Conservation (phyloP, 805 yeast species). For the Myxozyma lipomycoides region DNA sequence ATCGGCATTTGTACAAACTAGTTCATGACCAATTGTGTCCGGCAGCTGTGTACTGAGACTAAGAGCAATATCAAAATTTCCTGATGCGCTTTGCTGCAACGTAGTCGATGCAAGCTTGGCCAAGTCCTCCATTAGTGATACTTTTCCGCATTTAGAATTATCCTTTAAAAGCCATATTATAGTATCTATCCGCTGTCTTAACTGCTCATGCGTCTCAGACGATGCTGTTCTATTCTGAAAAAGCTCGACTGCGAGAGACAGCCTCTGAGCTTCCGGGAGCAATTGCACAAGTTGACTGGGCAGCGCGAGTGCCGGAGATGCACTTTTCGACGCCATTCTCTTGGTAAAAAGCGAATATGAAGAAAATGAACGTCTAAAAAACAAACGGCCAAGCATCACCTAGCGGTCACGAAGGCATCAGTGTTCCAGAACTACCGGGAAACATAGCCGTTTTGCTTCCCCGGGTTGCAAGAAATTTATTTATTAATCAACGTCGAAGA, state of each 20-base stretch:
- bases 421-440: too few species aligned
- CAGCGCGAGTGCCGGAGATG: too few species aligned
- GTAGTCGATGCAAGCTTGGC: neutral
- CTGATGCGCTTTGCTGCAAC: neutral
- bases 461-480: too few species aligned
- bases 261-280: neutral
- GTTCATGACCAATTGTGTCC: neutral
- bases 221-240: neutral
- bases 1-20: neutral
- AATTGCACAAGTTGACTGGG: neutral
- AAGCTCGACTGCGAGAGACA: neutral
- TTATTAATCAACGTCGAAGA: too few species aligned
- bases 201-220: neutral
- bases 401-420: too few species aligned
- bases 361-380: neutral
- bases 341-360: neutral
- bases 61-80: neutral
- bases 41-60: slow-evolving; percentile 1
- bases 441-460: too few species aligned
- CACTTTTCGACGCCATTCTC: neutral
- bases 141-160: neutral
- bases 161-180: neutral
- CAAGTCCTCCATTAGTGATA: neutral
- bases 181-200: neutral
- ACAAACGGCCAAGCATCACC: too few species aligned